These are phyloP conservation scores for Eimeria sp. DNA, from an alignment of 169 alveolate species.

Conservation along the genomic window DNA sequence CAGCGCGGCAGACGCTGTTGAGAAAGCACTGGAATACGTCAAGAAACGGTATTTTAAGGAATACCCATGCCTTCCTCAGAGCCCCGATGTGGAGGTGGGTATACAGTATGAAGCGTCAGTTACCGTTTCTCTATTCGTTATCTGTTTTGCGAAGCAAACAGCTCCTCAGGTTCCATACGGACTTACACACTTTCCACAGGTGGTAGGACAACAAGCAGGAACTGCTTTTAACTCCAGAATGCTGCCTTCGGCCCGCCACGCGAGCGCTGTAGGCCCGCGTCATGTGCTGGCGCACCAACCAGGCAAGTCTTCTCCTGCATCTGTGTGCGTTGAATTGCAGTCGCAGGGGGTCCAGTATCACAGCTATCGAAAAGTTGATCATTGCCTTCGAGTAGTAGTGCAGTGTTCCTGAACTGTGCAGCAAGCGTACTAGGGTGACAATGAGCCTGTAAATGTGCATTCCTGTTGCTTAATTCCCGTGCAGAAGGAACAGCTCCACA, in stretches of 20 bases:
- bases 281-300: background rate
- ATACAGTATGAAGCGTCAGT: background rate
- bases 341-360: background rate
- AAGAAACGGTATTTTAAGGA: conserved; percentile 43
- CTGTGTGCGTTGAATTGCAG: background rate
- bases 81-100: conserved; percentile 46
- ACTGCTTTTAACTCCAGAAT: background rate
- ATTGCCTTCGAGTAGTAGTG: background rate
- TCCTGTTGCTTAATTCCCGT: background rate
- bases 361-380: background rate
- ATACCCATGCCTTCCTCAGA: conserved; percentile 35
- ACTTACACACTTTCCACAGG: background rate
- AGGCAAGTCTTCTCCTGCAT: background rate
- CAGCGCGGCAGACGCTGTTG: conserved; percentile 35
- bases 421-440: background rate
- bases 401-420: background rate
- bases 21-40: conserved; percentile 39
- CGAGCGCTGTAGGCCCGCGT: conserved; percentile 24
- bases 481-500: conserved; percentile 25
- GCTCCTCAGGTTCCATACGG: background rate
- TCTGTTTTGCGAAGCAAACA: background rate
- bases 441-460: background rate
- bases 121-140: background rate
- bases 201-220: conserved; percentile 47
- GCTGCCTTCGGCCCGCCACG: background rate